Evolutionary conservation across 768 basidiomycete genomes (phyloP).

Genomic region (Tephrocybe rancida): DNA sequence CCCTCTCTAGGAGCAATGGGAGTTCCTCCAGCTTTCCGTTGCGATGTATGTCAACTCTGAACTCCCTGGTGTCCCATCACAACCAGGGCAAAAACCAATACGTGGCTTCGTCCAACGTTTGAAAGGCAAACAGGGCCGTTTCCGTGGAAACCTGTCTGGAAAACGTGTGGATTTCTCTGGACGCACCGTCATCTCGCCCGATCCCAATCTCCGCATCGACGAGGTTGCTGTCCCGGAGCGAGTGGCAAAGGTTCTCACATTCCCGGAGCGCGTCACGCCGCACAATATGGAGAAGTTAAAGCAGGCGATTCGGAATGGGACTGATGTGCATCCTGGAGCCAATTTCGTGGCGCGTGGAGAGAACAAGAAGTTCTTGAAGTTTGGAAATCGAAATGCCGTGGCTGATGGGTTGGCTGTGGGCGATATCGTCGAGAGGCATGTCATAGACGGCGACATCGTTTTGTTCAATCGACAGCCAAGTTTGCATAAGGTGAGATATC

Average conservation of each 20-base stretch:
- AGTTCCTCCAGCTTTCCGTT: constrained; percentile 90
- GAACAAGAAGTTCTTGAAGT: constrained; percentile 88
- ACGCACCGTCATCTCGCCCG: constrained; percentile 97
- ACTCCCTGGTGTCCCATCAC: constrained; percentile 87
- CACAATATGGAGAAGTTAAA: constrained; percentile 85
- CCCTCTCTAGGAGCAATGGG: constrained; percentile 88
- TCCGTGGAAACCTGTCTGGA: constrained; percentile 96
- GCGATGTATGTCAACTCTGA: constrained; percentile 99
- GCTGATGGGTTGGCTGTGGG: constrained; percentile 86
- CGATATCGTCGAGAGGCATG: constrained; percentile 93
- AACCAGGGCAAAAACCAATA: constrained; percentile 90
- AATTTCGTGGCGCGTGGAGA: constrained; percentile 88
- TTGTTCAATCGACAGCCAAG: constrained; percentile 99
- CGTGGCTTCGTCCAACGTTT: constrained; percentile 97
- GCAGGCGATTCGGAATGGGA: constrained; percentile 83
- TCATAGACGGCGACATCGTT: constrained; percentile 94
- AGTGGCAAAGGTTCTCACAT: constrained; percentile 93
- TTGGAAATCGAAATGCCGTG: constrained; percentile 77
- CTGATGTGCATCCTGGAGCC: constrained; percentile 91
- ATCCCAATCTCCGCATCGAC: constrained; percentile 98
- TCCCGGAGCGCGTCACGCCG: constrained; percentile 91
- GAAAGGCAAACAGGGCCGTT: constrained; percentile 99
- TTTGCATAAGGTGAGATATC: constrained; percentile 78
- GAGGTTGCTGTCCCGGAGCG: constrained; percentile 97
- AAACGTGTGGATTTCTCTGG: constrained; percentile 99